Evolutionary conservation across 2,329 filamentous ascomycete genomes (phyloP).

Genomic region (Trichoderma sp.): DNA sequence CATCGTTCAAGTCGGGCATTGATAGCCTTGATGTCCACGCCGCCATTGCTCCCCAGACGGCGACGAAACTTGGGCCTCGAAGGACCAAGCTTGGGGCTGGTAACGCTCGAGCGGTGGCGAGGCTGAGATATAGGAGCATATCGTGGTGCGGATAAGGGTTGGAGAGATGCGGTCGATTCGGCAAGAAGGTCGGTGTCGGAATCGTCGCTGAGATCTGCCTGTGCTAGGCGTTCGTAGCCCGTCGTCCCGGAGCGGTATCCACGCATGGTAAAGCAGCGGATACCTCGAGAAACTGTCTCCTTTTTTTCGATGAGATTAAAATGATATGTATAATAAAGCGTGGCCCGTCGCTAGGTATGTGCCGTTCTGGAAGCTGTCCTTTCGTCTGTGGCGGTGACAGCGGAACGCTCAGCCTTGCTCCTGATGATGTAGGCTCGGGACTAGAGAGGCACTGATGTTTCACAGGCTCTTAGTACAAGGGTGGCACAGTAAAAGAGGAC

Average conservation of each 20-base stretch:
- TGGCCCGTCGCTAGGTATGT: not conserved
- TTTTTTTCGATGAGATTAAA: not conserved
- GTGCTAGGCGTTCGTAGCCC: constrained; percentile 80
- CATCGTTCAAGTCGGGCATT: constrained; percentile 92
- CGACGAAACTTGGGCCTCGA: constrained; percentile 43
- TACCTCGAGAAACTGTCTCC: not conserved
- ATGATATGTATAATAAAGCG: not conserved
- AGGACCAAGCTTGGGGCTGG: constrained; percentile 46
- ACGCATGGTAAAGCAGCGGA: constrained; percentile 51
- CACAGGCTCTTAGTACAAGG: not conserved
- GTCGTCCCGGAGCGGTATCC: constrained; percentile 69
- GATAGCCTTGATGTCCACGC: constrained; percentile 96
- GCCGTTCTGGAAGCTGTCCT: not conserved
- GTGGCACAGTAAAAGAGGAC: not conserved
- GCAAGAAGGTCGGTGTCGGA: constrained; percentile 62
- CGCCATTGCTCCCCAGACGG: constrained; percentile 68
- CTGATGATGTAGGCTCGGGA: not conserved
- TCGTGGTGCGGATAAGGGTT: constrained; percentile 56
- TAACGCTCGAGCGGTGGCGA: constrained; percentile 58
- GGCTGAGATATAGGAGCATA: constrained; percentile 64
- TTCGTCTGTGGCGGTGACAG: not conserved
- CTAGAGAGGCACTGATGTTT: not conserved
- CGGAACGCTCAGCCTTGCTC: not conserved
- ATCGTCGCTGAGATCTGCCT: constrained; percentile 74
- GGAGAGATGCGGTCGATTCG: constrained; percentile 54